These are phyloP conservation scores for Aspergillus clavatus DNA, from an alignment of 2,329 filamentous ascomycete species.

Conservation along the genomic window DNA sequence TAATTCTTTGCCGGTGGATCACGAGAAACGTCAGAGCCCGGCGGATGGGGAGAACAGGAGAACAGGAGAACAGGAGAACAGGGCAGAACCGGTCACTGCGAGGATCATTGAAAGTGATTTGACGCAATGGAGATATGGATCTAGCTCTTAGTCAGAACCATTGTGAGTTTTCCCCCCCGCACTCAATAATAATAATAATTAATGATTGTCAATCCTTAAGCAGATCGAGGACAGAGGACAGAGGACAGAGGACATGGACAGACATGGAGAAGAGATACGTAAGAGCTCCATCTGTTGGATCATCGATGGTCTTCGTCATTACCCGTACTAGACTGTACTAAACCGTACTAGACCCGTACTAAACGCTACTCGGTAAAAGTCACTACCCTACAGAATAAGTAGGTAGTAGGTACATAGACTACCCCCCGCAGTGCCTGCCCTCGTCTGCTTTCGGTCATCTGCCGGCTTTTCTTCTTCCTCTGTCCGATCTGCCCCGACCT, in stretches of 20 bases:
- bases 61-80: too few relatives aligned
- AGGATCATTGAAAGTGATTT: not conserved
- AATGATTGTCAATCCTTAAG: too few relatives aligned
- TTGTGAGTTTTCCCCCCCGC: too few relatives aligned
- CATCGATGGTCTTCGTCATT: constrained; percentile 13
- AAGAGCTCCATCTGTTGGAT: not conserved
- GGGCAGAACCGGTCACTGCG: not conserved
- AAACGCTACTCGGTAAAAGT: too few relatives aligned
- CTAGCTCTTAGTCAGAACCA: not conserved
- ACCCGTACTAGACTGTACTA: too few relatives aligned
- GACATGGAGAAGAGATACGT: not conserved
- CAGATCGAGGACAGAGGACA: too few relatives aligned
- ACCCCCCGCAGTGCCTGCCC: constrained; percentile 8
- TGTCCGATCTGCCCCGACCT: constrained; percentile 16
- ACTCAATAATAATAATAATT: too few relatives aligned
- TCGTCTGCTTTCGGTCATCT: constrained; percentile 14
- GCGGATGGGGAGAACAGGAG: too few relatives aligned
- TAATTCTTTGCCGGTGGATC: constrained; percentile 9
- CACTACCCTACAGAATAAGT: too few relatives aligned
- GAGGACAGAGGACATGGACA: too few relatives aligned
- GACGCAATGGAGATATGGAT: constrained; percentile 1
- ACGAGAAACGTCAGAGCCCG: constrained; percentile 8
- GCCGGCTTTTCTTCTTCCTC: constrained; percentile 16
- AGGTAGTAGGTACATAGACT: too few relatives aligned
- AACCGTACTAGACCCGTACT: too few relatives aligned